Conservation (phyloP, 257 asterid genomes). For the Dorcoceras hygrometricum region DNA sequence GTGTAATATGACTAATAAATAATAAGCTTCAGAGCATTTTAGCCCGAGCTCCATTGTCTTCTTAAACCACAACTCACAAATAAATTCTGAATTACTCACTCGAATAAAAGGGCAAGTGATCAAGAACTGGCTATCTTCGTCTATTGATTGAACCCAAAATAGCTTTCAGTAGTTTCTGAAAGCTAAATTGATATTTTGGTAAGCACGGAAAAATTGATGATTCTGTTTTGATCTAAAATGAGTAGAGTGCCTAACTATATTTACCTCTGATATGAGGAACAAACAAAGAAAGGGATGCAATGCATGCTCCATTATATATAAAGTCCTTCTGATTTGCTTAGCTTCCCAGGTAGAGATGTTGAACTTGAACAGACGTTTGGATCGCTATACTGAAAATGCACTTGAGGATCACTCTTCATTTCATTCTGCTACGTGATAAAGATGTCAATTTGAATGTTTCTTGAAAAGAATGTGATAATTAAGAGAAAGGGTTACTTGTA, state of each 20-base stretch:
- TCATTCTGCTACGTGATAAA: too few relatives aligned
- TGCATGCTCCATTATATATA: too few relatives aligned
- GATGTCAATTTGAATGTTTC: too few relatives aligned
- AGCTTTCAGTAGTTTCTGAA: slow-evolving; percentile 28
- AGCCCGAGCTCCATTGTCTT: slow-evolving; percentile 10
- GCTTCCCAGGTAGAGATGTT: slow-evolving; percentile 27
- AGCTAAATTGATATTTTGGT: too few relatives aligned
- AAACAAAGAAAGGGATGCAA: too few relatives aligned
- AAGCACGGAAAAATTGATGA: too few relatives aligned
- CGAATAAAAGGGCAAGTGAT: neutral
- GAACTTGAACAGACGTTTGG: slow-evolving; percentile 20
- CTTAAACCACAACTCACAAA: slow-evolving; percentile 1
- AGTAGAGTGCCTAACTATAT: too few relatives aligned
- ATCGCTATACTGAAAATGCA: slow-evolving; percentile 11
- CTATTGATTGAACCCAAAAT: neutral
- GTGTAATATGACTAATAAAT: neutral
- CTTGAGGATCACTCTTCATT: slow-evolving; percentile 26
- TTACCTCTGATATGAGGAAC: too few relatives aligned
- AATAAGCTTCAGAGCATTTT: slow-evolving; percentile 17
- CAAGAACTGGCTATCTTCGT: neutral
- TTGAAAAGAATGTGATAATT: too few relatives aligned
- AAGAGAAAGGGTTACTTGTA: neutral
- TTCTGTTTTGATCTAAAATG: too few relatives aligned
- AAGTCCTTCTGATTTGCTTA: too few relatives aligned
- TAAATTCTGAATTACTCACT: too few relatives aligned